These are phyloP conservation scores for Sporothrix pallida DNA, from an alignment of 2,329 filamentous ascomycete genomes.

Conservation along the genomic window DNA sequence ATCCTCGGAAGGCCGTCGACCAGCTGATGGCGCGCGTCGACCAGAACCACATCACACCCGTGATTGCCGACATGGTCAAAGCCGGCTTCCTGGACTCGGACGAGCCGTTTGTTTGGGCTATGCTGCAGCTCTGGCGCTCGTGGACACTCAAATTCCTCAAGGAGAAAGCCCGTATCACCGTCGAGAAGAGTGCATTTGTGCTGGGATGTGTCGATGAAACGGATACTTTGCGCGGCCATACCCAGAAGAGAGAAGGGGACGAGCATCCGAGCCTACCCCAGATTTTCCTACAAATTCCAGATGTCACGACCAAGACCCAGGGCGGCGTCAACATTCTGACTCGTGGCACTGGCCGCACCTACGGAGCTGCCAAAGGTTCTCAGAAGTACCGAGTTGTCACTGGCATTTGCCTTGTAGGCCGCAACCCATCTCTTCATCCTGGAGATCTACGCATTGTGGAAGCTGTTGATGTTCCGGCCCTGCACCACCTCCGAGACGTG, in stretches of 20 bases:
- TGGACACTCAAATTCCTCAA: constrained; percentile 91
- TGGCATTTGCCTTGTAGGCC: constrained; percentile 81
- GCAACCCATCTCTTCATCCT: constrained; percentile 92
- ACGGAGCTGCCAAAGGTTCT: background rate
- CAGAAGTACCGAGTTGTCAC: constrained; percentile 67
- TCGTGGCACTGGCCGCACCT: background rate
- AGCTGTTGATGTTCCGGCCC: constrained; percentile 74
- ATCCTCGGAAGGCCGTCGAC: constrained; percentile 66
- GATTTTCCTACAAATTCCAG: constrained; percentile 84
- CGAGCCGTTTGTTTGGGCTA: constrained; percentile 82
- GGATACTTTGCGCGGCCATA: constrained; percentile 73
- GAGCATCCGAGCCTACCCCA: constrained; percentile 69
- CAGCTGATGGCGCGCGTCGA: constrained; percentile 80
- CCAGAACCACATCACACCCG: constrained; percentile 78
- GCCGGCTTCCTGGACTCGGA: constrained; percentile 75
- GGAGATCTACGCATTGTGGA: constrained; percentile 88
- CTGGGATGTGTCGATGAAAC: constrained; percentile 91
- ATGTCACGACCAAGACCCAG: constrained; percentile 45
- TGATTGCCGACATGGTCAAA: constrained; percentile 75
- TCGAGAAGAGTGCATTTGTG: constrained; percentile 84
- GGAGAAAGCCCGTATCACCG: constrained; percentile 84
- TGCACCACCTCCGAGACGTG: constrained; percentile 81
- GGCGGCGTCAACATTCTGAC: constrained; percentile 46
- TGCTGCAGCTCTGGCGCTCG: constrained; percentile 82
- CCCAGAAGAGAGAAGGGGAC: constrained; percentile 42